phyloP scores from a whole-genome alignment of 768 basidiomycete species.

The Baorangia bicolor region DNA sequence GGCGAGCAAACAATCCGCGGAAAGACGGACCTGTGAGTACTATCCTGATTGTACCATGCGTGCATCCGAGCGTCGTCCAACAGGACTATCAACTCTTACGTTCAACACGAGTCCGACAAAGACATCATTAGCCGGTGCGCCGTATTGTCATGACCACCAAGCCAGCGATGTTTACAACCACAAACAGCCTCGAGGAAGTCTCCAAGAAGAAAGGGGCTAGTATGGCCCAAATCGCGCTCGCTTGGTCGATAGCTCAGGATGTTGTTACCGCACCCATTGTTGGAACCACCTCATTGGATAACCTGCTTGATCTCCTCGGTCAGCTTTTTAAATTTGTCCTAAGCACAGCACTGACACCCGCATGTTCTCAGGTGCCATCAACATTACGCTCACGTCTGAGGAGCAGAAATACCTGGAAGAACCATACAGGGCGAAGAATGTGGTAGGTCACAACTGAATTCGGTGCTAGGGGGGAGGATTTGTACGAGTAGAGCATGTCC shows the following conservation, averaged over 20 bases:
- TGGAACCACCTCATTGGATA: slow-evolving; percentile 9
- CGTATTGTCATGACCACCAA: too few species aligned
- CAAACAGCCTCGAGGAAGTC: slow-evolving; percentile 8
- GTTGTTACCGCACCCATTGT: slow-evolving; percentile 6
- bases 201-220: not conserved
- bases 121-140: slow-evolving; percentile 9
- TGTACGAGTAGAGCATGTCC: not conserved
- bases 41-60: not conserved
- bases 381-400: slow-evolving; percentile 7
- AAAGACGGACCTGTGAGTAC: not conserved
- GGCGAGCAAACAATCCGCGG: slow-evolving; percentile 2
- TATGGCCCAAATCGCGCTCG: slow-evolving; percentile 2
- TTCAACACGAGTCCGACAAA: slow-evolving; percentile 11
- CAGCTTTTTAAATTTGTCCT: not conserved
- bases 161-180: not conserved
- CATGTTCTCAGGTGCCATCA: not conserved
- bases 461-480: not conserved
- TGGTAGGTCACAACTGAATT: slow-evolving; percentile 44
- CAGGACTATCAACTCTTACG: slow-evolving; percentile 3
- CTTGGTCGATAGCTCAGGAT: slow-evolving; percentile 6
- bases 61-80: not conserved
- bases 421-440: slow-evolving; percentile 18
- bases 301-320: slow-evolving; percentile 10
- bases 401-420: slow-evolving; percentile 11
- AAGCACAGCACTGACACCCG: not conserved